A percentile compares a stretch with the other conserved stretches of the same genome.
These are phyloP conservation scores for Lizonia empirigonia DNA, from an alignment of 2,329 filamentous ascomycete species.

Conservation along the genomic window DNA sequence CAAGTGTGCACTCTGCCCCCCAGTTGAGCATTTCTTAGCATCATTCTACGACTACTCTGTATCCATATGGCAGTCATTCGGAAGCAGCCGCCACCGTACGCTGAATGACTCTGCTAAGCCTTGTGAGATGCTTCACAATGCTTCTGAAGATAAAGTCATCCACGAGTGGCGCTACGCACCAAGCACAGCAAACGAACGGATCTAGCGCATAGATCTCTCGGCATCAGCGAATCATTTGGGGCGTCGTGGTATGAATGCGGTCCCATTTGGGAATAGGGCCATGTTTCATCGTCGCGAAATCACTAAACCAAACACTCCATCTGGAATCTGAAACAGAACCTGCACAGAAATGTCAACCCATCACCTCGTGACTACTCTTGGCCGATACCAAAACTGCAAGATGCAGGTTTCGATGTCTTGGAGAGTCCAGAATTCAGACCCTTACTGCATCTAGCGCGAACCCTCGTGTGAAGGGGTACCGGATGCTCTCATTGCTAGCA, in stretches of 20 bases:
- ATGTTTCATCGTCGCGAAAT: slow-evolving; percentile 30
- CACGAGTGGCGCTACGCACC: slow-evolving; percentile 5
- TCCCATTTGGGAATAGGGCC: slow-evolving; percentile 13
- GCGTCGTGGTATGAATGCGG: not conserved
- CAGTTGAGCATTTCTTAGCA: not conserved
- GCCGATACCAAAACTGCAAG: slow-evolving; percentile 34
- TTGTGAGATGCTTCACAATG: slow-evolving; percentile 14
- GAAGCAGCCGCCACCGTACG: not conserved
- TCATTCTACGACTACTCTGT: not conserved
- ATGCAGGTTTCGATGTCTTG: slow-evolving; percentile 18
- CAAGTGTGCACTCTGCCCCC: not conserved
- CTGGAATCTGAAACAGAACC: slow-evolving; percentile 36
- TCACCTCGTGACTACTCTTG: slow-evolving; percentile 27
- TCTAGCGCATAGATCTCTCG: slow-evolving; percentile 19
- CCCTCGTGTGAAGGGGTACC: slow-evolving; percentile 17
- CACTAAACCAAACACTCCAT: slow-evolving; percentile 34
- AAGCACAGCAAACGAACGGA: slow-evolving; percentile 11
- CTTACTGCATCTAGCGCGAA: slow-evolving; percentile 14
- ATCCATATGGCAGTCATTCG: not conserved
- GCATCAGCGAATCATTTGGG: slow-evolving; percentile 7
- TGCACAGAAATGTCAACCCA: slow-evolving; percentile 28
- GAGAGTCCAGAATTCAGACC: slow-evolving; percentile 15
- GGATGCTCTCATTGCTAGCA: slow-evolving; percentile 21
- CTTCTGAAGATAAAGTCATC: slow-evolving; percentile 12
- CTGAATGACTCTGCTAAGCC: slow-evolving; percentile 5